Percentiles rank a stretch among this genome's conserved stretches.
Conservation (phyloP, 208 protist genomes). For the Leishmania braziliensis region DNA sequence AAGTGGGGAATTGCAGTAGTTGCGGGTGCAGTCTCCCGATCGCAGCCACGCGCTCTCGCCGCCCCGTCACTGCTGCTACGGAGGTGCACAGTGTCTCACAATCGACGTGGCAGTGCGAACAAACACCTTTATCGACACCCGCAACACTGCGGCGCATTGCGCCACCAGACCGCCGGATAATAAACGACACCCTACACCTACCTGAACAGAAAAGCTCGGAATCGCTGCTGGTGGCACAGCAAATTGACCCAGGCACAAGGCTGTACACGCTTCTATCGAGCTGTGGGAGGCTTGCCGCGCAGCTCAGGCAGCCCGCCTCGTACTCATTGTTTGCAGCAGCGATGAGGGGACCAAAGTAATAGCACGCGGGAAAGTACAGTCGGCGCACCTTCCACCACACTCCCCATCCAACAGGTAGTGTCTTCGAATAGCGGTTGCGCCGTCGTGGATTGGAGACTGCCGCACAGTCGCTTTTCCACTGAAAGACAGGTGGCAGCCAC, state of each 20-base stretch:
- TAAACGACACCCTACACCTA: slow-evolving; percentile 61
- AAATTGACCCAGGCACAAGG: slow-evolving; percentile 43
- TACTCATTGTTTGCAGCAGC: not conserved
- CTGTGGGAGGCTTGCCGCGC: slow-evolving; percentile 19
- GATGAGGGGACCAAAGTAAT: slow-evolving; percentile 38
- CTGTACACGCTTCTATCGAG: not conserved
- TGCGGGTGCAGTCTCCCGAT: slow-evolving; percentile 58
- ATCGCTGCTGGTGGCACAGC: slow-evolving; percentile 42
- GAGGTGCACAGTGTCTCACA: slow-evolving; percentile 52
- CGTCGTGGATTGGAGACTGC: not conserved
- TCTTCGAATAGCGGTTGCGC: slow-evolving; percentile 30
- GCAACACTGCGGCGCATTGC: slow-evolving; percentile 58
- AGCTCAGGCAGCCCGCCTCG: slow-evolving; percentile 39
- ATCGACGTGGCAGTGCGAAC: slow-evolving; percentile 69
- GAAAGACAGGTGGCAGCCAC: slow-evolving; percentile 41
- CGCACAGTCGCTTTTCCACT: slow-evolving; percentile 4
- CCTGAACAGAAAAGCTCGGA: slow-evolving; percentile 73
- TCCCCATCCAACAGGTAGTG: slow-evolving; percentile 40
- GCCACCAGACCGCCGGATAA: slow-evolving; percentile 58
- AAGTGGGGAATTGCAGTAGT: slow-evolving; percentile 51
- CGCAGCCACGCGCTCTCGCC: slow-evolving; percentile 29
- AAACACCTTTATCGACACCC: slow-evolving; percentile 63
- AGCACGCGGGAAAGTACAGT: slow-evolving; percentile 30
- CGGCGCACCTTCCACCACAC: slow-evolving; percentile 58
- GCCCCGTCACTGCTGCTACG: slow-evolving; percentile 21